Percentiles rank a stretch among this genome's conserved stretches.
phyloP scores from a whole-genome alignment of 176 grass and related monocot species.

The Typha latifolia region DNA sequence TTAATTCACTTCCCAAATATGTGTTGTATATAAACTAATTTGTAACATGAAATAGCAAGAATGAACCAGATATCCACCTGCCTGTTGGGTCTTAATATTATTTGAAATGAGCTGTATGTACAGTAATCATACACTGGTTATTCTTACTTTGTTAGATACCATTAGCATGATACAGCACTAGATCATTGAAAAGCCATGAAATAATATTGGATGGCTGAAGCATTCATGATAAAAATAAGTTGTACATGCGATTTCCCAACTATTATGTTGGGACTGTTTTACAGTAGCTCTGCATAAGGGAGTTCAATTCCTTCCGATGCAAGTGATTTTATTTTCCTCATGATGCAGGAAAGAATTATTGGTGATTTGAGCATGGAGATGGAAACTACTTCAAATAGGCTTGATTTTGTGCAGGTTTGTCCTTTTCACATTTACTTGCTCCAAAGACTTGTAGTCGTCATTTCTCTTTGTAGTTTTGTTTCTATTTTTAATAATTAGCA shows the following conservation, averaged over 20 bases:
- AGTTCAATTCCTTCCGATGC: conserved; percentile 3
- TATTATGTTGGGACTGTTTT: not conserved
- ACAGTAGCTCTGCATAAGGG: not conserved
- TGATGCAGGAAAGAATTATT: conserved; percentile 70
- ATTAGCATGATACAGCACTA: not conserved
- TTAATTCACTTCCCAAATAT: not conserved
- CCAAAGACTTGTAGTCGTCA: not conserved
- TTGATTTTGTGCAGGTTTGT: conserved; percentile 79
- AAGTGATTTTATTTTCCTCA: not conserved
- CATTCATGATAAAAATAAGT: not conserved
- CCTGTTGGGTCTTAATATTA: too few species aligned
- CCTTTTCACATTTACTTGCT: not conserved
- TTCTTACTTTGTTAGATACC: not conserved
- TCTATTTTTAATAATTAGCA: too few species aligned
- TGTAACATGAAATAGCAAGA: not conserved
- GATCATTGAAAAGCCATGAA: not conserved
- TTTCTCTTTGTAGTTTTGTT: too few species aligned
- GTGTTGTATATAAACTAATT: not conserved
- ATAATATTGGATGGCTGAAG: not conserved
- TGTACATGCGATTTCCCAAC: too few species aligned
- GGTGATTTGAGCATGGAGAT: conserved; percentile 80
- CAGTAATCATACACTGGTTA: not conserved
- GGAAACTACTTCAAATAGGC: conserved; percentile 81
- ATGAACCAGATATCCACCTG: not conserved
- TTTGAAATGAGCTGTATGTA: too few species aligned